Base-by-base conservation (phyloP, 225 moss, liverwort and hornwort species). In the Pleurozium schreberi region DNA sequence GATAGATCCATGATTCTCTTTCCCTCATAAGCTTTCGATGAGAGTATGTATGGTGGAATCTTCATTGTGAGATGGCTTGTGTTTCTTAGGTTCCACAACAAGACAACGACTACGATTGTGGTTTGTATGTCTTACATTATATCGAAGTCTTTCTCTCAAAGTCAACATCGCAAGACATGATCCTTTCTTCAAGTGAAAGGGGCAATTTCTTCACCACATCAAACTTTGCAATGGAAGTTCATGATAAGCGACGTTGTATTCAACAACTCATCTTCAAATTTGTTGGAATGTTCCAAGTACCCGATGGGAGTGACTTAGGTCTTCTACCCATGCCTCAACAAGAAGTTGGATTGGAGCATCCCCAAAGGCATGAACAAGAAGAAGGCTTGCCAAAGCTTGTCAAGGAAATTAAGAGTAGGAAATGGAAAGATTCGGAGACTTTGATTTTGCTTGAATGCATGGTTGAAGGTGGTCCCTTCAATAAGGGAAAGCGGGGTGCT, bases 181-280 rank as follows among this genome's bases (percentile, higher is more conserved):
- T 0, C 0, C 0, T 36, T 10, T 76, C 22, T 76, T 76, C 21
- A 53, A 22, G 0, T 2, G 5, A 33, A 50, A 2, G 17, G 4
- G 33, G 50, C 2, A 27, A 0, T 10, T 5, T 4, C 33, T 75
- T 75, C 5, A 49, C 33, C 1, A 2, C 0, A 2, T 21, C 34
- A 13, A 52, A 52, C 0, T 76, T 76, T n/a, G n/a, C 50, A 1
- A 0, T 21, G 8, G 34, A 34, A 3, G 34, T 12, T 8, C 2
- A 1, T 0, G 8, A 21, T 21, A 52, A 75, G 3, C 21, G 75
- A 0, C 0, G 2, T 22, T 23, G 0, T 14, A 76, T 76, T 53
- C 21, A 7, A 36, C 1, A 0, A 0, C 31, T 74, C 22, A 52
- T 23, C 21, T 36, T 23, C 14, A 0, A 36, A 0, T 3, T 22